Evolutionary conservation across 108 stramenopile genomes (phyloP).

Genomic region (Skeletonema costatum): DNA sequence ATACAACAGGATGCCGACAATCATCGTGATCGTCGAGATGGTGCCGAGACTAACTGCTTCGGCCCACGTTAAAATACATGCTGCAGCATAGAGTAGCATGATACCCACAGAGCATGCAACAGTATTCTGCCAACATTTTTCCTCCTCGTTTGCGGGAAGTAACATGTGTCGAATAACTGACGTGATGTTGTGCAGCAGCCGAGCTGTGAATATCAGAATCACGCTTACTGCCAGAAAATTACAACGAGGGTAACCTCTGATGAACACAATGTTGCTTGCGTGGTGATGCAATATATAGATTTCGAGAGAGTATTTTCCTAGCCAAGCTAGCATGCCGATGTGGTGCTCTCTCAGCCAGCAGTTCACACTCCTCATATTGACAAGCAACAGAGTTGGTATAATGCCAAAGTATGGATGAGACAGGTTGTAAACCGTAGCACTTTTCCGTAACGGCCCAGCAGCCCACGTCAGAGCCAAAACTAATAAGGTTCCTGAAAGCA

Average conservation of each 20-base stretch:
- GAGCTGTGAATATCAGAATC: conserved; percentile 24
- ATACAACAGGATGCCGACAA: conserved; percentile 36
- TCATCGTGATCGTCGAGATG: conserved; percentile 24
- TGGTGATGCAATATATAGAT: conserved; percentile 89
- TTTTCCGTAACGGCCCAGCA: conserved; percentile 46
- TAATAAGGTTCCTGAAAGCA: conserved; percentile 22
- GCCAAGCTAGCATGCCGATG: conserved; percentile 57
- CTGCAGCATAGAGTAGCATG: conserved; percentile 9
- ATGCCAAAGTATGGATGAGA: conserved; percentile 78
- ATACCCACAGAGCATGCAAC: conserved; percentile 4
- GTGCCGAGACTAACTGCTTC: conserved; percentile 14
- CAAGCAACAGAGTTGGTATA: conserved; percentile 68
- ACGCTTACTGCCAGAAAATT: conserved; percentile 34
- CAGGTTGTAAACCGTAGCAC: conserved; percentile 64
- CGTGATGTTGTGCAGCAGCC: conserved; percentile 27
- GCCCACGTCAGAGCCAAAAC: conserved; percentile 54
- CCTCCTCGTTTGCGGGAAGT: conserved; percentile 37
- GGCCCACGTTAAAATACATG: conserved; percentile 12
- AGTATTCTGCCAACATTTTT: conserved; percentile 2
- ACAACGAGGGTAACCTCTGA: conserved; percentile 50
- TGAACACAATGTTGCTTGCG: conserved; percentile 22
- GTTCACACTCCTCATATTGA: conserved; percentile 77
- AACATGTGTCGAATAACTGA: conserved; percentile 31
- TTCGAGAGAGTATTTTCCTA: conserved; percentile 86
- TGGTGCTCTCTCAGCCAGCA: conserved; percentile 51